A percentile compares a stretch with the other conserved stretches of the same genome.
phyloP scores from a whole-genome alignment of 116 monocot genomes.

The Trichopus zeylanicus region DNA sequence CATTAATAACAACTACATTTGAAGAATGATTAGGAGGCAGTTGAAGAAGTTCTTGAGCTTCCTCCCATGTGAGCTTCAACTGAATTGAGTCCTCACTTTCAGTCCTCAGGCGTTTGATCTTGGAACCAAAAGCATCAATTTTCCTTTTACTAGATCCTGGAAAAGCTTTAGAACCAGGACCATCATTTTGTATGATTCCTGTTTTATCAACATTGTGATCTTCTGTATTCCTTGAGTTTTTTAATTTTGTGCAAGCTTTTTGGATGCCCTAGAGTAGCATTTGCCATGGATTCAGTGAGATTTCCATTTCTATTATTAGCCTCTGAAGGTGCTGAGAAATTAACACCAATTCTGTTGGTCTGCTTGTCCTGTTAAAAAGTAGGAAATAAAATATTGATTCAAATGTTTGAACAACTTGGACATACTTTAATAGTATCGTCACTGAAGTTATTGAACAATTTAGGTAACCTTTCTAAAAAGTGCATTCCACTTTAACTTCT shows the following conservation, averaged over 20 bases:
- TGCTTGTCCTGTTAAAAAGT: slow-evolving; percentile 45
- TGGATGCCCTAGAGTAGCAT: slow-evolving; percentile 17
- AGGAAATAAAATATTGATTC: not conserved
- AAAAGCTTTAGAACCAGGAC: slow-evolving; percentile 22
- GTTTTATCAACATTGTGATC: slow-evolving; percentile 42
- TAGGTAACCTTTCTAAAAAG: no score
- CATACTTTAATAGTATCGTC: not conserved
- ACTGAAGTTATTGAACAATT: no score
- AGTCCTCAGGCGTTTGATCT: slow-evolving; percentile 68
- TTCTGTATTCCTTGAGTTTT: slow-evolving; percentile 15
- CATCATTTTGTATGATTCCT: slow-evolving; percentile 53
- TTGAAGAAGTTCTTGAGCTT: slow-evolving; percentile 77
- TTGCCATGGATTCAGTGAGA: slow-evolving; percentile 22
- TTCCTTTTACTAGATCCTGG: slow-evolving; percentile 41
- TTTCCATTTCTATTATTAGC: slow-evolving; percentile 20
- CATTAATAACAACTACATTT: slow-evolving; percentile 61
- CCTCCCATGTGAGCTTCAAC: slow-evolving; percentile 88
- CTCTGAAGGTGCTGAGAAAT: slow-evolving; percentile 31
- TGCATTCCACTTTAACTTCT: no score
- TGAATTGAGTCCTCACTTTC: slow-evolving; percentile 86
- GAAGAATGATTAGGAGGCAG: slow-evolving; percentile 49
- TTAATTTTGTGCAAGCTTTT: slow-evolving; percentile 36
- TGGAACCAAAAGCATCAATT: slow-evolving; percentile 43
- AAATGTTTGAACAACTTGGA: not conserved
- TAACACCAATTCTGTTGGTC: slow-evolving; percentile 40